A percentile compares a stretch with the other conserved stretches of the same genome.
phyloP scores from a whole-genome alignment of 2,329 filamentous ascomycete genomes.

The Lachnellula subtilissima region DNA sequence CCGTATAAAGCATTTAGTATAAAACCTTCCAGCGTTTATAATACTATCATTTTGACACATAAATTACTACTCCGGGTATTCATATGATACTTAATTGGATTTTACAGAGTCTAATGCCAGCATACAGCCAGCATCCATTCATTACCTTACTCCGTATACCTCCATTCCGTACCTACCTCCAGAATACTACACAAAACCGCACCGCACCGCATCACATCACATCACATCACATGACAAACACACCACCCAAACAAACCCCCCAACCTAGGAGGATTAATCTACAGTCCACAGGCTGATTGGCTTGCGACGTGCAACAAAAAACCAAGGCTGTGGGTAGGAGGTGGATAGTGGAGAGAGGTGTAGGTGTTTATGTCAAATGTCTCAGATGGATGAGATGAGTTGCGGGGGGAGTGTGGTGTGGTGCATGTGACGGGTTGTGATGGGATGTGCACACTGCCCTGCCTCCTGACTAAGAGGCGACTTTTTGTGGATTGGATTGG shows the following conservation, averaged over 20 bases:
- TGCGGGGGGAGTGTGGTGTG: not conserved
- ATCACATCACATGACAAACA: not conserved
- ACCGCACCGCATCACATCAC: too few species aligned
- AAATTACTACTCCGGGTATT: too few species aligned
- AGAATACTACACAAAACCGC: too few species aligned
- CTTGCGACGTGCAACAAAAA: not conserved
- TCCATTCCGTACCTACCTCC: too few species aligned
- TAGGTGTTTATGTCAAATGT: not conserved
- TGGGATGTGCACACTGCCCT: not conserved
- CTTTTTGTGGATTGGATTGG: too few species aligned
- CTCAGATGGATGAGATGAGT: not conserved
- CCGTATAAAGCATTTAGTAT: too few species aligned
- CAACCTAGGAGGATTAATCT: not conserved
- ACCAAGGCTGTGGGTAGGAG: not conserved
- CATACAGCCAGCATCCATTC: too few species aligned
- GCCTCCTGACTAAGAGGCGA: not conserved
- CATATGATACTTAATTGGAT: too few species aligned
- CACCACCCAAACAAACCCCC: not conserved
- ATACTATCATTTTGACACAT: too few species aligned
- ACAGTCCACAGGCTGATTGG: not conserved
- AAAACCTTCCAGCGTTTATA: too few species aligned
- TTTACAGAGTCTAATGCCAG: too few species aligned
- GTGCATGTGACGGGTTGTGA: not conserved
- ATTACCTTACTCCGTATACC: too few species aligned
- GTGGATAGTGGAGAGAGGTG: not conserved